phyloP scores from a whole-genome alignment of 108 stramenopile genomes.

The Cyclotella distinguenda region DNA sequence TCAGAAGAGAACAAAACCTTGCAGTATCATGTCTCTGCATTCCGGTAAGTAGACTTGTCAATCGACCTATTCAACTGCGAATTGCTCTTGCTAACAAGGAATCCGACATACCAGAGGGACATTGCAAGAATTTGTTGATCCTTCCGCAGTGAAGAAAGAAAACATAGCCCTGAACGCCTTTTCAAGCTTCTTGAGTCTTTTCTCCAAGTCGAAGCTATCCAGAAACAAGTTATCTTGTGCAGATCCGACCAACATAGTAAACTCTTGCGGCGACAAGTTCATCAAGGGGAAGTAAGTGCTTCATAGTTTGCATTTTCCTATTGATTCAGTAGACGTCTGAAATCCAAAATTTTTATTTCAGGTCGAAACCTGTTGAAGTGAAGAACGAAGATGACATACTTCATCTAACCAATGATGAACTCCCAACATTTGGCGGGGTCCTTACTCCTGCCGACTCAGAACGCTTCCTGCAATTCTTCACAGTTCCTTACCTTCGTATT shows the following conservation, averaged over 20 bases:
- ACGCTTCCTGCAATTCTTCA: conserved; percentile 92
- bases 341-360: conserved; percentile 6
- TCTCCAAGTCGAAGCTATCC: conserved; percentile 65
- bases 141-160: conserved; percentile 41
- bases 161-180: conserved; percentile 58
- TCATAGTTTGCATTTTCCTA: not conserved
- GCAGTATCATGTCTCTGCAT: conserved; percentile 74
- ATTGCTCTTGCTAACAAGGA: no score
- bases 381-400: conserved; percentile 94
- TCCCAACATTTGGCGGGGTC: conserved; percentile 92
- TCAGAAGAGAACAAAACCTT: conserved; percentile 65
- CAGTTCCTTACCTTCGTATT: conserved; percentile 95
- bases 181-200: conserved; percentile 72
- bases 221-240: conserved; percentile 81
- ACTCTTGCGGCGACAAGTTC: conserved; percentile 88
- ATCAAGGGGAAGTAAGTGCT: conserved; percentile 68
- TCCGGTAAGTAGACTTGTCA: no score
- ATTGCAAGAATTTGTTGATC: conserved; percentile 74
- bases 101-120: no score
- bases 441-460: conserved; percentile 90
- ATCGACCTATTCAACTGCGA: no score
- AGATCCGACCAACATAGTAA: conserved; percentile 88
- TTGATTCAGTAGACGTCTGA: not conserved
- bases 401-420: conserved; percentile 82
- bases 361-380: conserved; percentile 76